Conservation (phyloP, 345 rosid genomes). For the Eucalyptus urophylla region DNA sequence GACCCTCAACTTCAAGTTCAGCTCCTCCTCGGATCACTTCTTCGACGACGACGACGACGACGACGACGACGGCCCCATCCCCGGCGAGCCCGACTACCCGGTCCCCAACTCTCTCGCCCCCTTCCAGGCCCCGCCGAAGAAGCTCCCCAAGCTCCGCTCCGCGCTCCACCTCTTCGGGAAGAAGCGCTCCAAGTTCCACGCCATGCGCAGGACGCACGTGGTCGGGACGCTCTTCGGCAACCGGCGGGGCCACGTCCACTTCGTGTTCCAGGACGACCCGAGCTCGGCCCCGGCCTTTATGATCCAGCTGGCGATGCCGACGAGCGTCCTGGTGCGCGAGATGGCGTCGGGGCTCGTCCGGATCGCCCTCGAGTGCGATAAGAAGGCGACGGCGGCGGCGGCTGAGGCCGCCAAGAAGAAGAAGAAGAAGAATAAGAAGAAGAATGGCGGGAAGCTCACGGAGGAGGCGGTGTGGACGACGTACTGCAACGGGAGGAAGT, state of each 20-base stretch:
- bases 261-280: conserved; percentile 74
- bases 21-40: conserved; percentile 2
- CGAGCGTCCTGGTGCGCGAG: conserved; percentile 67
- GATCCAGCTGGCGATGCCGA: conserved; percentile 74
- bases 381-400: not conserved
- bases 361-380: conserved; percentile 75
- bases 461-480: conserved; percentile 72
- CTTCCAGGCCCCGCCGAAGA: not conserved
- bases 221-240: conserved; percentile 82
- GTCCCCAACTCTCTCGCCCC: conserved; percentile 1
- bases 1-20: conserved; percentile 18
- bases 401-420: conserved; percentile 3
- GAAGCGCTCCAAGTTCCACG: conserved; percentile 4
- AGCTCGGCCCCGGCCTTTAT: conserved; percentile 47
- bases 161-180: conserved; percentile 33
- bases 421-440: conserved; percentile 5
- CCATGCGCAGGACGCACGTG: conserved; percentile 47
- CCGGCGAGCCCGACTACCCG: not conserved
- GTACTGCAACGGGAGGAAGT: conserved; percentile 83
- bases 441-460: conserved; percentile 20
- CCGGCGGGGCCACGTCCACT: conserved; percentile 78
- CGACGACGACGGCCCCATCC: not conserved
- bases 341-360: conserved; percentile 94
- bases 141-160: conserved; percentile 38
- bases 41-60: not conserved